phyloP scores from a whole-genome alignment of 352 stramenopile species.

The Phytophthora pistaciae region DNA sequence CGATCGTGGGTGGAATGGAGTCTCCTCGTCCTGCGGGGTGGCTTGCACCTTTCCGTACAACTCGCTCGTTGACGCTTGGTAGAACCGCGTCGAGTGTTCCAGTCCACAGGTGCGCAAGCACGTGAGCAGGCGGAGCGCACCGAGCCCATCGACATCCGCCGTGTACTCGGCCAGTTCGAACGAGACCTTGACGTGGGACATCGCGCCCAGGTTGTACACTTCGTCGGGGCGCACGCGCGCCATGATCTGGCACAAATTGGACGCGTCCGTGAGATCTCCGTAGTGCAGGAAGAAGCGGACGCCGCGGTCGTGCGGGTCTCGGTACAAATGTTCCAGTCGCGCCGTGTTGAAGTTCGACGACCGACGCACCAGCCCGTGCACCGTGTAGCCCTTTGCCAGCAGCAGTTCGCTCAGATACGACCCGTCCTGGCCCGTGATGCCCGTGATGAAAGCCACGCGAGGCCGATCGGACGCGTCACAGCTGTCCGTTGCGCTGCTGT shows the following conservation, averaged over 20 bases:
- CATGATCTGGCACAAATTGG: conserved; percentile 97
- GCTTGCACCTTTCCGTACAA: conserved; percentile 98
- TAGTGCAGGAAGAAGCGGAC: conserved; percentile 99
- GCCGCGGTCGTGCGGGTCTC: conserved; percentile 93
- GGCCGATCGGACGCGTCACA: conserved; percentile 10
- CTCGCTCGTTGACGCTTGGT: conserved; percentile 98
- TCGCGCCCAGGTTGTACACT: conserved; percentile 99
- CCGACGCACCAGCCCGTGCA: conserved; percentile 97
- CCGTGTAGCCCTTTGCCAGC: conserved; percentile 97
- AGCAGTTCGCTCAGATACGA: conserved; percentile 98
- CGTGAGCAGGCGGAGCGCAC: conserved; percentile 97
- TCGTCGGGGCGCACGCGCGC: conserved; percentile 95
- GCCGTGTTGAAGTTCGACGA: conserved; percentile 99
- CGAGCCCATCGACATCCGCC: conserved; percentile 97
- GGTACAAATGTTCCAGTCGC: conserved; percentile 98
- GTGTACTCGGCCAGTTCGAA: conserved; percentile 99
- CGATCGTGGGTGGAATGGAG: conserved; percentile 98
- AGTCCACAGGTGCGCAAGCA: conserved; percentile 95
- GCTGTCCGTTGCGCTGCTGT: conserved; percentile 23
- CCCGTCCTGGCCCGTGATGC: conserved; percentile 99
- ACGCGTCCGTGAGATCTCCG: conserved; percentile 98
- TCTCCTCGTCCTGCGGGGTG: conserved; percentile 97
- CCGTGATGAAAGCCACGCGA: conserved; percentile 95
- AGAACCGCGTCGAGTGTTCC: conserved; percentile 83
- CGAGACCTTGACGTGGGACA: conserved; percentile 99